Base-by-base conservation (phyloP, 495 filamentous ascomycete genomes). In the Podospora comata region DNA sequence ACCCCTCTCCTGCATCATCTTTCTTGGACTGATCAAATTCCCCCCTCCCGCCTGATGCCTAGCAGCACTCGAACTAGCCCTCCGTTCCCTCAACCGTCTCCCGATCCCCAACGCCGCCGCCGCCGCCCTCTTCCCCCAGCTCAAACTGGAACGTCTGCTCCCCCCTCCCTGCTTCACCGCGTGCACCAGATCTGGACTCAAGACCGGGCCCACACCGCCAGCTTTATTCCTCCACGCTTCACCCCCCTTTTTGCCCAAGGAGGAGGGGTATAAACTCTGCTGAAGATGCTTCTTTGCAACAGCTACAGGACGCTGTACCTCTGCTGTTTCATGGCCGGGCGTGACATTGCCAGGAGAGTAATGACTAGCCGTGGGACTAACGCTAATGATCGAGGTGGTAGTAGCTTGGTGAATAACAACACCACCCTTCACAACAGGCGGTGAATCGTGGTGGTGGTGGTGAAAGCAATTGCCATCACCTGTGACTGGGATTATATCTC, bases 101-200 rank as follows among this genome's bases (percentile, higher is more conserved):
- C 62, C 62, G 15, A 75, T 70, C 1, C 71, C 73, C 56, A 67
- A 67, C 6, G 73, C 71, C 5, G 73, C 73, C 0, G 73, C 73
- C 2, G 73, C 69, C 5, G 71, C 73, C 26, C 69, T 60, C 34
- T 64, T 65, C 0, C 73, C 67, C 73, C 71, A 75, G 62, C 69
- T 72, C 23, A 44, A 26, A 53, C 58, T 73, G n/a, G 57, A 13
- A 7, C 18, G 61, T 20, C 61, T 19, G 9, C 2, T 18, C 11
- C 30, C 11, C 16, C 61, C 34, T 5, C 34, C 27, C 6, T n/a
- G 9, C 2, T 58, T 58, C 7, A 32, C 28, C 4, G 30, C 30
- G 1, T 20, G 16, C 20, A 32, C 15, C 57, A 56, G 20, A 32
- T 23, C 44, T 23, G 53, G 19, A 26, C 55, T 9, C 48, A 53